Base-by-base conservation (phyloP, 2,329 filamentous ascomycete genomes). In the Trichoderma atrobrunneum region DNA sequence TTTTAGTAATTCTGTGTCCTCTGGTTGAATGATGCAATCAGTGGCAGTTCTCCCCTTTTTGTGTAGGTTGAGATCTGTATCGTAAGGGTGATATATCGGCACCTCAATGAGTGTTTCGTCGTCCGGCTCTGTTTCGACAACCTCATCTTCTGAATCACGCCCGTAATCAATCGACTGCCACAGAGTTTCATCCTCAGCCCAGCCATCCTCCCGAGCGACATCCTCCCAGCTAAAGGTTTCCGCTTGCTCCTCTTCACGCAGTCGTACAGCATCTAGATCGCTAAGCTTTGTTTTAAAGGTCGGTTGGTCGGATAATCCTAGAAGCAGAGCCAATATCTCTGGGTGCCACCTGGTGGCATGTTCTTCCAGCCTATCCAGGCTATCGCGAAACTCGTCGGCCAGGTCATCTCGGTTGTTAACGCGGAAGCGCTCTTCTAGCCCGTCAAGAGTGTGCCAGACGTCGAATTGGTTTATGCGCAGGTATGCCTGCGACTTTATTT, bases 391-490 rank as follows among this genome's bases (percentile, higher is more conserved):
- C 72, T 91, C 90, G 71, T 95, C 90, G 14, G 94, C 93, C 30
- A 98, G 84, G 51, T 89, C 89, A 76, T 98, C 95, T 74, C 93
- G 90, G 78, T 92, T 91, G 62, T 93, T 87, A 69, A 98, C 87
- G 36, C 90, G 88, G 76, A 98, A 96, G 76, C 95, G 94, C 82
- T 98, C 96, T 75, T 95, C 91, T 3, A 98, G 85, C 1, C 93
- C 93, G 63, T 89, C 85, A 2, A 95, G 84, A 43, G 86, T 87
- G 48, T 87, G 86, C 51, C 87, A 83, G 24, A 95, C 88, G 59
- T 92, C 90, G 78, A 95, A 95, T 75, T 93, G 92, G 77, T 95
- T 93, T 1, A 91, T 93, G 48, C 91, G 88, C 39, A 88, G 83
- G 78, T 88, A 89, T 61, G 81, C 87, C 75, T 90, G 85, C 36